phyloP scores from a whole-genome alignment of 1,284 basidiomycete genomes.

The Leccinum subspadiceum region DNA sequence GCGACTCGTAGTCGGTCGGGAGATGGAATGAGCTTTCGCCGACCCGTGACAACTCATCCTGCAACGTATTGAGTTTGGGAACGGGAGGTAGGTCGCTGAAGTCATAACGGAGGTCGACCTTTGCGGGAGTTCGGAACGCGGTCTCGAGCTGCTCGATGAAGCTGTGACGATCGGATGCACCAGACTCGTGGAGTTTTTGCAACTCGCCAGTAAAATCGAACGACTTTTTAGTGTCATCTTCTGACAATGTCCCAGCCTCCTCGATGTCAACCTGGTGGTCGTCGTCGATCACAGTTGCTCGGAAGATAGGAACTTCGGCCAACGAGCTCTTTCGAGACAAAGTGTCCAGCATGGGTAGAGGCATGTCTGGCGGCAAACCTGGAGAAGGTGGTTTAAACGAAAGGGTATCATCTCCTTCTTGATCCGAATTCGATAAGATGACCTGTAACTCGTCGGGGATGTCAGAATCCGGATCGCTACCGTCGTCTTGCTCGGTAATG shows the following conservation, averaged over 20 bases:
- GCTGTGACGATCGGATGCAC: constrained; percentile 64
- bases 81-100: constrained; percentile 48
- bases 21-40: constrained; percentile 24
- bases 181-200: constrained; percentile 65
- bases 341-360: constrained; percentile 34
- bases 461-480: constrained; percentile 67
- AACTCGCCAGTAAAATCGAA: constrained; percentile 88
- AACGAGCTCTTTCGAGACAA: constrained; percentile 19
- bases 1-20: constrained; percentile 20
- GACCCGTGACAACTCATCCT: constrained; percentile 26
- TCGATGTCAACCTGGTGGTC: constrained; percentile 47
- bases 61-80: constrained; percentile 26
- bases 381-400: constrained; percentile 42
- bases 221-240: constrained; percentile 71
- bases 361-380: constrained; percentile 41
- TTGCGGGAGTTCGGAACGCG: constrained; percentile 73
- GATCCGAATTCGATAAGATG: constrained; percentile 55
- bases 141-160: constrained; percentile 82
- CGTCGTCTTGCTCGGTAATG: constrained; percentile 44
- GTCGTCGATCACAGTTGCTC: constrained; percentile 43
- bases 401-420: constrained; percentile 42
- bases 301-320: constrained; percentile 42
- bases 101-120: constrained; percentile 53
- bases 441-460: constrained; percentile 70
- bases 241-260: constrained; percentile 38